Evolutionary conservation across 208 protist genomes (phyloP).

Genomic region (Crithidia acanthocephali): DNA sequence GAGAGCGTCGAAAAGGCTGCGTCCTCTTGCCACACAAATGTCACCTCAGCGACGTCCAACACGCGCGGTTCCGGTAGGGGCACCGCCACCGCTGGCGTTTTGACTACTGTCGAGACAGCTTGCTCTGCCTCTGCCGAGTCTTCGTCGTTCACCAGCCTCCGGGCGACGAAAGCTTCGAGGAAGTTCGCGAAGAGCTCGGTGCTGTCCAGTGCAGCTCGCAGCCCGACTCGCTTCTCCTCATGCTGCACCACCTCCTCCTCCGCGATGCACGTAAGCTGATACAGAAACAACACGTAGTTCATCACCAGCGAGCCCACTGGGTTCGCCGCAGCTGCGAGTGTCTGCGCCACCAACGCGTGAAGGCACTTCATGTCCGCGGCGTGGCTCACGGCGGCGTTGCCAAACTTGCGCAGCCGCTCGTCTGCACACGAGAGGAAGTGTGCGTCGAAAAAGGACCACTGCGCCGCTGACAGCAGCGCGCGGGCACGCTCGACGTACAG

Average conservation of each 20-base stretch:
- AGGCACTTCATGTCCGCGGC: constrained; percentile 84
- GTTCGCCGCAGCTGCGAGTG: constrained; percentile 66
- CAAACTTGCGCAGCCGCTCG: constrained; percentile 52
- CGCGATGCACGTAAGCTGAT: constrained; percentile 15
- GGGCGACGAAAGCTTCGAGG: constrained; percentile 11
- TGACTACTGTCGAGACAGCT: neutral
- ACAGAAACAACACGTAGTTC: constrained; percentile 63
- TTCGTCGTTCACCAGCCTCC: neutral
- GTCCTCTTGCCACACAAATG: constrained; percentile 14
- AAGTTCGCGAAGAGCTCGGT: constrained; percentile 25
- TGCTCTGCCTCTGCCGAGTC: neutral
- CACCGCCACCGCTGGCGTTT: neutral
- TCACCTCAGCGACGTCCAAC: neutral
- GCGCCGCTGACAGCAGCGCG: constrained; percentile 41
- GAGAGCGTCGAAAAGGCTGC: constrained; percentile 3
- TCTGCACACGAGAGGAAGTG: constrained; percentile 52
- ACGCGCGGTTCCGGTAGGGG: neutral
- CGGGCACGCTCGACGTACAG: constrained; percentile 48
- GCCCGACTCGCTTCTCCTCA: constrained; percentile 3
- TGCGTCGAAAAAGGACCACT: constrained; percentile 69
- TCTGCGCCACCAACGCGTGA: constrained; percentile 85
- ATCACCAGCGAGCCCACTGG: constrained; percentile 58
- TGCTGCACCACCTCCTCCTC: neutral
- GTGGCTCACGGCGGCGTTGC: constrained; percentile 84
- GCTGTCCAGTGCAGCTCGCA: constrained; percentile 24